A percentile compares a stretch with the other conserved stretches of the same genome.
These are phyloP conservation scores for Fusarium paranaense DNA, from an alignment of 2,329 filamentous ascomycete species.

Conservation along the genomic window DNA sequence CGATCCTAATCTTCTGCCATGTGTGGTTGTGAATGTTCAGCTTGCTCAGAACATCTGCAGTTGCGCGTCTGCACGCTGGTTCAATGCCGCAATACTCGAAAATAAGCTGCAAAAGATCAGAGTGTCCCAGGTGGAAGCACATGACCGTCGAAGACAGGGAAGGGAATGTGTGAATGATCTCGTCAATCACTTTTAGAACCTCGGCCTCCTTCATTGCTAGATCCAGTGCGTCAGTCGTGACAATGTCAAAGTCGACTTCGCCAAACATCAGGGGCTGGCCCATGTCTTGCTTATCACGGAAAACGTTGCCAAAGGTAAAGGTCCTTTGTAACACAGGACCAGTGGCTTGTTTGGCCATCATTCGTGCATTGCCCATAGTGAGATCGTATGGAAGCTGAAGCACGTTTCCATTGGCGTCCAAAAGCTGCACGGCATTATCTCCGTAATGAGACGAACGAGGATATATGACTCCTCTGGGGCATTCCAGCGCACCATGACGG, in stretches of 20 bases:
- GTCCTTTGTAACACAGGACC: slow-evolving; percentile 76
- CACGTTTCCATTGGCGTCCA: slow-evolving; percentile 87
- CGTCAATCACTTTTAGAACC: slow-evolving; percentile 92
- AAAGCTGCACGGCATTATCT: slow-evolving; percentile 78
- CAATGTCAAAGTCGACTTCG: slow-evolving; percentile 96
- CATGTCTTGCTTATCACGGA: slow-evolving; percentile 80
- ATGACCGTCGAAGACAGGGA: slow-evolving; percentile 77
- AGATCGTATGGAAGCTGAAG: slow-evolving; percentile 95
- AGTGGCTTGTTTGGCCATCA: slow-evolving; percentile 77
- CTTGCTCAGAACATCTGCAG: slow-evolving; percentile 87
- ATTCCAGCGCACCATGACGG: slow-evolving; percentile 89
- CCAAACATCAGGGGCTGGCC: slow-evolving; percentile 85
- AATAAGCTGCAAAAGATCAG: slow-evolving; percentile 85
- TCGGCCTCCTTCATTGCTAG: slow-evolving; percentile 92
- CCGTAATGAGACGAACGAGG: slow-evolving; percentile 84
- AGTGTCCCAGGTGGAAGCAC: slow-evolving; percentile 93
- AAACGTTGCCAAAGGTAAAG: slow-evolving; percentile 90
- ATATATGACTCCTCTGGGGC: slow-evolving; percentile 79
- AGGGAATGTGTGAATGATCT: slow-evolving; percentile 85
- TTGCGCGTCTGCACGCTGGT: slow-evolving; percentile 71
- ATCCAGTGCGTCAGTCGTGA: slow-evolving; percentile 85
- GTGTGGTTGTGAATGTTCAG: slow-evolving; percentile 84
- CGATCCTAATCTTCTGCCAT: slow-evolving; percentile 85
- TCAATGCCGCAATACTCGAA: slow-evolving; percentile 90
- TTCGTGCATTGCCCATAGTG: slow-evolving; percentile 87